These are phyloP conservation scores for Panicum hallii DNA, from an alignment of 202 grass and related monocot genomes.

Conservation along the genomic window DNA sequence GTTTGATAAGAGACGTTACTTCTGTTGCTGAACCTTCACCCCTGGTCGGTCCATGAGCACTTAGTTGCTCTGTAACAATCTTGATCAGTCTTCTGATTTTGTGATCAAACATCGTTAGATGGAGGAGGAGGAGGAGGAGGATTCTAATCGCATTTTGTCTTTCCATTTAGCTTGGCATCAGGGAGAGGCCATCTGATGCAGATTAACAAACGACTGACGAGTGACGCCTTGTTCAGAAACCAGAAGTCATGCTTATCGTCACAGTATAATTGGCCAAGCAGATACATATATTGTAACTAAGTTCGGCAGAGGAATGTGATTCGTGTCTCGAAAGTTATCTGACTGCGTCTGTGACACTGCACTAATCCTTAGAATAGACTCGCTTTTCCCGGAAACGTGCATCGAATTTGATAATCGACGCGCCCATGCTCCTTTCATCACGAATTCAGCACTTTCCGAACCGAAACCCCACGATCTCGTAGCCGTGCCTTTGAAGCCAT, in stretches of 20 bases:
- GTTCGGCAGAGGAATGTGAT: background rate
- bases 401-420: background rate
- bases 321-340: background rate
- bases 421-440: conserved; percentile 34
- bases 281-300: background rate
- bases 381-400: conserved; percentile 20
- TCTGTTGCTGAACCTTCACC: too few relatives aligned
- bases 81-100: background rate
- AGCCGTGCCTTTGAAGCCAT: conserved; percentile 60
- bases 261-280: background rate
- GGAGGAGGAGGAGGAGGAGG: background rate
- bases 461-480: conserved; percentile 11
- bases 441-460: conserved; percentile 29
- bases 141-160: background rate
- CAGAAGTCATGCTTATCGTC: background rate
- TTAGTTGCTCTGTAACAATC: background rate
- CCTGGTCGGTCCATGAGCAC: background rate
- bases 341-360: background rate
- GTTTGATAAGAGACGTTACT: too few relatives aligned
- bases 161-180: background rate
- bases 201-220: background rate
- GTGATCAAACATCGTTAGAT: background rate
- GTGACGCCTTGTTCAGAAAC: background rate
- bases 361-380: background rate
- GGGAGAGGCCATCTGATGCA: background rate